Evolutionary conservation across 2,329 filamentous ascomycete genomes (phyloP).

Genomic region (Elsinoe arachidis): DNA sequence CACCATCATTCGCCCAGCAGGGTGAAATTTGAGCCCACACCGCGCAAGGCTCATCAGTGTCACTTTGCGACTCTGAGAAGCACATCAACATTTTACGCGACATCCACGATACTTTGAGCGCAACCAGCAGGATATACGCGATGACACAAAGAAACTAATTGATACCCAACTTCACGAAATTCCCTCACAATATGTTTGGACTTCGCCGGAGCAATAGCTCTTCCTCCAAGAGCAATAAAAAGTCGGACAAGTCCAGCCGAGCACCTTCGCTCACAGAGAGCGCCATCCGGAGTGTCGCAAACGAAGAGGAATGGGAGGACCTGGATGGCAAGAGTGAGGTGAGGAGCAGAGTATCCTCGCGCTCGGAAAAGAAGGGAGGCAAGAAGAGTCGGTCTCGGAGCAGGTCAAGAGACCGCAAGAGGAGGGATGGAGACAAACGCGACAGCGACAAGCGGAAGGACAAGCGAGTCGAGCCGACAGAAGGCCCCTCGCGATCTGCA

Average conservation of each 20-base stretch:
- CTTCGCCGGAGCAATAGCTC: constrained; percentile 23
- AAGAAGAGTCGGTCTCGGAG: constrained; percentile 24
- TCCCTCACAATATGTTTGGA: constrained; percentile 14
- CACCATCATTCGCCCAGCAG: constrained; percentile 4
- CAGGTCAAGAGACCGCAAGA: constrained; percentile 23
- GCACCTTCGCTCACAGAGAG: constrained; percentile 27
- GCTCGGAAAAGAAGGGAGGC: constrained; percentile 18
- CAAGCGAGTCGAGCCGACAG: constrained; percentile 7
- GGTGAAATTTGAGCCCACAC: background rate
- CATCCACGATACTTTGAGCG: background rate
- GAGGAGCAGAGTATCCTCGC: constrained; percentile 20
- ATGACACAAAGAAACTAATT: background rate
- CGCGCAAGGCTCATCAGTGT: background rate
- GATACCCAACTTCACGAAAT: background rate
- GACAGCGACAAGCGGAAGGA: constrained; percentile 13
- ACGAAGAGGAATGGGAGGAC: constrained; percentile 25
- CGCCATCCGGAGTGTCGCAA: constrained; percentile 25
- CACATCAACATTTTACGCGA: background rate
- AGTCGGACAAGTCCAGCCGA: background rate
- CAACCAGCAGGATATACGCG: background rate
- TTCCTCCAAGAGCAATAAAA: constrained; percentile 21
- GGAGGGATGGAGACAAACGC: constrained; percentile 15
- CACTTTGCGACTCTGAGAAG: background rate
- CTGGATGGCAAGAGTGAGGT: constrained; percentile 23
- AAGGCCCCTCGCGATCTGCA: constrained; percentile 9